Conservation (phyloP, 345 rosid species). For the Eucalyptus cloeziana region DNA sequence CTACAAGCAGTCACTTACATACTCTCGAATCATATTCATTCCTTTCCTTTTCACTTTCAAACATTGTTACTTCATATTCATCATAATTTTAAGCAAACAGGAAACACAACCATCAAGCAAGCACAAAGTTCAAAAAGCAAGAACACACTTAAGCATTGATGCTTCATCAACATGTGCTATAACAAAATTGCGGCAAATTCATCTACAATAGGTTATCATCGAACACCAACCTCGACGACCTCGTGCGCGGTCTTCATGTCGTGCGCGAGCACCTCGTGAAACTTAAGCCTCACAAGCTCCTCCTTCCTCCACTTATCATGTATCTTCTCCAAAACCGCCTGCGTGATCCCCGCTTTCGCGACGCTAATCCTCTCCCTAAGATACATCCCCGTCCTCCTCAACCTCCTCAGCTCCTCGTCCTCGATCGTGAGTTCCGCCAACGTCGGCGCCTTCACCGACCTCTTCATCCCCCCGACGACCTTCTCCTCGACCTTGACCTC, state of each 20-base stretch:
- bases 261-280: conserved; percentile 78
- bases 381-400: conserved; percentile 68
- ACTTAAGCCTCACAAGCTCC: conserved; percentile 88
- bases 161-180: not conserved
- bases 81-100: not conserved
- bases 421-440: conserved; percentile 85
- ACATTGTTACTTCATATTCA: not conserved
- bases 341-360: conserved; percentile 85
- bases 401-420: conserved; percentile 71
- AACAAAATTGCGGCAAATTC: not conserved
- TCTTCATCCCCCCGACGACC: conserved; percentile 37
- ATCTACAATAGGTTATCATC: not conserved
- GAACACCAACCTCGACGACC: conserved; percentile 74
- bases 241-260: conserved; percentile 97
- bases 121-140: not conserved
- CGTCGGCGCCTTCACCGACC: conserved; percentile 52
- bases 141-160: not conserved
- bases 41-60: not conserved
- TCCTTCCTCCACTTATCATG: conserved; percentile 92
- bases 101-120: not conserved
- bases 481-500: conserved; percentile 37
- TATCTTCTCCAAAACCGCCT: conserved; percentile 73
- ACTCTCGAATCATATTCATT: not conserved
- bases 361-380: conserved; percentile 72
- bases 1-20: conserved; percentile 14